Base-by-base conservation (phyloP, 495 filamentous ascomycete species). In the Letharia columbiana region DNA sequence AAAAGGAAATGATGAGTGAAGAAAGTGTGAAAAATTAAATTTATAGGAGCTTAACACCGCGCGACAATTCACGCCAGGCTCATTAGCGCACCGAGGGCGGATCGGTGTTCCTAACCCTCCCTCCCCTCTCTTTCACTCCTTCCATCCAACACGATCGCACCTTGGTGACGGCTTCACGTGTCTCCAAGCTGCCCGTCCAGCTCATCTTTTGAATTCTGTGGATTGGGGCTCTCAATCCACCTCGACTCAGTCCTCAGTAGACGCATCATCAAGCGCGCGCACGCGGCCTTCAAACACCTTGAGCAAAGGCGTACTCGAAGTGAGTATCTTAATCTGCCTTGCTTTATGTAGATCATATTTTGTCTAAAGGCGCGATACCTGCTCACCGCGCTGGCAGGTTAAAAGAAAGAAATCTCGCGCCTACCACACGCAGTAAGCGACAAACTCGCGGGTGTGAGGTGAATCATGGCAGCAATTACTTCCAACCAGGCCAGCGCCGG, bases 391-490 rank as follows among this genome's bases (percentile, higher is more conserved):
- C 64, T 60, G 37, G 18, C 63, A 65, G 63, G 33, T n/a, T 17
- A 42, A 2, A 54, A 15, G 31, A 17, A 47, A 42, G 39, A 37
- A 49, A 37, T 6, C 13, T 66, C 64, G 64, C 57, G 64, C 49
- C 64, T 66, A 47, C 64, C 57, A 61, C 56, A 66, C 64, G 57
- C 64, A 59, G 28, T 66, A 66, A 61, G 64, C 64, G 64, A 57
- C 59, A 60, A 35, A 61, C 64, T 66, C 64, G 56, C 64, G 64
- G 44, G 50, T 50, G 62, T 52, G 39, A 64, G 45, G 57, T 65
- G 63, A 65, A 65, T 44, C 35, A 82, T 83, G 80, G 76, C 79
- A 37, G 74, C 80, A 61, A 74, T 81, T 54, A 73, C 79, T 47
- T 71, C 78, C 35, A 73, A 71, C 31, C 69, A 78, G 57, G 71